Percentiles rank a stretch among this genome's conserved stretches.
phyloP scores from a whole-genome alignment of 176 grass and related monocot species.

The Tuctoria greenei region DNA sequence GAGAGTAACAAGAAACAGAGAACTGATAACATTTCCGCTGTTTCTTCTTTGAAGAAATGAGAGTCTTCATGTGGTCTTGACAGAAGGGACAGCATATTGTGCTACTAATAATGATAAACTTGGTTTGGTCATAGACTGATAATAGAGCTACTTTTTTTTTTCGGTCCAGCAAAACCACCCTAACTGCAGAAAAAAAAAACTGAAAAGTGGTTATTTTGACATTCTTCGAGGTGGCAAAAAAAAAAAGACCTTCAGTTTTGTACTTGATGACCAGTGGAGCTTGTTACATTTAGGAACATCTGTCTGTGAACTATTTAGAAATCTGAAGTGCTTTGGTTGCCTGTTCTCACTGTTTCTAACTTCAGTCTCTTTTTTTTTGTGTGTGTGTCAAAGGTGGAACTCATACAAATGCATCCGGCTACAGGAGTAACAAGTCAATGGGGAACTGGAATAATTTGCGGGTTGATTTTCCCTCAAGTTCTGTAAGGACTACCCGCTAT shows the following conservation, averaged over 20 bases:
- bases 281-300: neutral
- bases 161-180: neutral
- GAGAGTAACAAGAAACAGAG: neutral
- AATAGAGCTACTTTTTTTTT: neutral
- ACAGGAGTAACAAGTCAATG: conserved; percentile 28
- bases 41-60: neutral
- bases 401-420: conserved; percentile 27
- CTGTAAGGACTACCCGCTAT: neutral
- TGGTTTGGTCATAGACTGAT: neutral
- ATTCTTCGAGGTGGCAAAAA: neutral
- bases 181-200: neutral
- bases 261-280: neutral
- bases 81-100: neutral
- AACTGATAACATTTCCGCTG: neutral
- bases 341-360: neutral
- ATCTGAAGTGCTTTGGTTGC: neutral
- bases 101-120: neutral
- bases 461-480: conserved; percentile 22
- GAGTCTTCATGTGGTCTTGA: neutral
- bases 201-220: neutral
- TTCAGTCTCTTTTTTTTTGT: neutral
- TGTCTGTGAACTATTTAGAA: neutral
- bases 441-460: conserved; percentile 9
- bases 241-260: neutral
- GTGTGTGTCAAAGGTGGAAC: conserved; percentile 26